A percentile compares a stretch with the other conserved stretches of the same genome.
Conservation (phyloP, 345 rosid genomes). For the Hibiscus tridactylites region DNA sequence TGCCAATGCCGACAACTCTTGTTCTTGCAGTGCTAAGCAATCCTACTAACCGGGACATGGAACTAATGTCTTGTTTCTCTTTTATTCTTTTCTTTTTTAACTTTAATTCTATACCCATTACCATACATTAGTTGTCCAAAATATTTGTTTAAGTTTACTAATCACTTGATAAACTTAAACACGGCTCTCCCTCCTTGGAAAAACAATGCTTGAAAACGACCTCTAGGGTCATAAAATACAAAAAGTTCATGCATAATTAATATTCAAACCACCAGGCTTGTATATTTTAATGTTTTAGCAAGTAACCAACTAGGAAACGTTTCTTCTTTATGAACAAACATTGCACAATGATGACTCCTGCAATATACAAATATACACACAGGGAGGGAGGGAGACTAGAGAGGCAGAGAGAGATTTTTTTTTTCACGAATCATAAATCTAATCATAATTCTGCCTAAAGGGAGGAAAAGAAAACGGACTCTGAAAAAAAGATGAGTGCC, state of each 20-base stretch:
- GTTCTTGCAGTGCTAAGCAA: too few species aligned
- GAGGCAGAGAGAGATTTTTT: too few species aligned
- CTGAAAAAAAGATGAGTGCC: too few species aligned
- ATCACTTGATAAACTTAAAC: not conserved
- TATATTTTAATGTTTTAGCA: not conserved
- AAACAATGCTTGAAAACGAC: not conserved
- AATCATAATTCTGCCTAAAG: too few species aligned
- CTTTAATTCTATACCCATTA: not conserved
- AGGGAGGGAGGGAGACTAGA: too few species aligned
- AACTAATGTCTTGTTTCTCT: too few species aligned
- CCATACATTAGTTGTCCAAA: not conserved
- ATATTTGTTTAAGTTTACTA: not conserved
- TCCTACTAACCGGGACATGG: too few species aligned
- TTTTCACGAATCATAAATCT: too few species aligned
- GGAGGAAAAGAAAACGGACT: too few species aligned
- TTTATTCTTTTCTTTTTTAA: not conserved
- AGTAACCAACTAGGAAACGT: not conserved
- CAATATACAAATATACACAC: too few species aligned
- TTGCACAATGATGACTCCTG: too few species aligned
- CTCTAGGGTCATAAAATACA: not conserved
- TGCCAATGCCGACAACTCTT: too few species aligned
- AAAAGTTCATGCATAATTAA: not conserved
- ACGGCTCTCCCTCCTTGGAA: constrained; percentile 2
- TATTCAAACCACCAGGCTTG: not conserved
- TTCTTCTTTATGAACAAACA: not conserved